A percentile compares a stretch with the other conserved stretches of the same genome.
phyloP scores from a whole-genome alignment of 352 stramenopile species.

The Pythium insidiosum region DNA sequence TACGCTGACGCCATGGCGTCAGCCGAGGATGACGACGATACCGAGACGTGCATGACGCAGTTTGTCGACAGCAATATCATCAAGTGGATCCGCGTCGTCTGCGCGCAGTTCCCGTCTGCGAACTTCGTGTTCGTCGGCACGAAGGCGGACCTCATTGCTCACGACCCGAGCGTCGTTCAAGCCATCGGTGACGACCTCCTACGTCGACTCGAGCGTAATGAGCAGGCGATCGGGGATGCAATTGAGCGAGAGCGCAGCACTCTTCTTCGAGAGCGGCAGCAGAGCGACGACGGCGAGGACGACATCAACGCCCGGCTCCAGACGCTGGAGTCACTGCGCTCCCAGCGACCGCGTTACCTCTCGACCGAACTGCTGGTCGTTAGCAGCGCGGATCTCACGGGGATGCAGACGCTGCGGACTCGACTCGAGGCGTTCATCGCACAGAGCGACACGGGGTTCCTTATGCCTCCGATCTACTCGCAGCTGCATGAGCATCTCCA shows the following conservation, averaged over 20 bases:
- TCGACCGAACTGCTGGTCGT: neutral
- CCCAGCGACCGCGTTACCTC: conserved; percentile 1
- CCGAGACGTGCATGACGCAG: conserved; percentile 2
- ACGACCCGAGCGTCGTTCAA: neutral
- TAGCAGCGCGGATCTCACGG: conserved; percentile 2
- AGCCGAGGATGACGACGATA: neutral
- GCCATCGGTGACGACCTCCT: too few species aligned
- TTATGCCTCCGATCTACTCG: conserved; percentile 1
- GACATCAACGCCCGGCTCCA: neutral
- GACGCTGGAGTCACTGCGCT: too few species aligned
- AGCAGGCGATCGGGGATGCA: too few species aligned
- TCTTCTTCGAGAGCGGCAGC: neutral
- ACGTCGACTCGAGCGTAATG: too few species aligned
- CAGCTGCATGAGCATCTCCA: neutral
- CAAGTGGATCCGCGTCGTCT: conserved; percentile 1
- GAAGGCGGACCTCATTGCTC: conserved; percentile 3
- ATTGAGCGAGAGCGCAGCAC: too few species aligned
- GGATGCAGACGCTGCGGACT: neutral
- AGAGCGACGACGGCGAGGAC: neutral
- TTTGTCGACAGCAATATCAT: conserved; percentile 8
- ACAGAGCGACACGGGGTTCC: neutral
- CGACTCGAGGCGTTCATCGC: neutral
- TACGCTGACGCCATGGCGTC: neutral
- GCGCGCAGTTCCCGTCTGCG: conserved; percentile 1
- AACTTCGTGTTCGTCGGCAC: conserved; percentile 12